Evolutionary conservation across 1,284 basidiomycete genomes (phyloP).

Genomic region (Marasmius oreades): DNA sequence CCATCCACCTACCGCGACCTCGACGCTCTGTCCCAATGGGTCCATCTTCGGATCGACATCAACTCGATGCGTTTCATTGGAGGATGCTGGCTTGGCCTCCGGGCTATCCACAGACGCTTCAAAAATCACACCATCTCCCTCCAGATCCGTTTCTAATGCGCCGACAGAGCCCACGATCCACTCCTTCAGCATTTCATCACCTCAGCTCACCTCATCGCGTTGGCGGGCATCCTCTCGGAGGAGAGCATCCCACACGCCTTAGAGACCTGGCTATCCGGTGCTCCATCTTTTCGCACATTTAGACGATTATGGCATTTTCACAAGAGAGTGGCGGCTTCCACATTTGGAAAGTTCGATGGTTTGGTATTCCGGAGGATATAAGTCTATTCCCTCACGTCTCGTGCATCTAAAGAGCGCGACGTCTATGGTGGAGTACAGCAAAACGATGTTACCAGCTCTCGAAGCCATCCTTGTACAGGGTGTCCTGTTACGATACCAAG

Average conservation of each 20-base stretch:
- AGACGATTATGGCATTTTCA: not conserved
- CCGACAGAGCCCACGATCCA: not conserved
- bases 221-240: not conserved
- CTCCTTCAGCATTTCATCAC: not conserved
- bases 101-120: not conserved
- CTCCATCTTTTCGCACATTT: not conserved
- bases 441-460: not conserved
- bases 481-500: not conserved
- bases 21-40: not conserved
- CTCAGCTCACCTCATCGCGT: not conserved
- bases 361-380: not conserved
- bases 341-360: not conserved
- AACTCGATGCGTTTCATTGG: not conserved
- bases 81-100: not conserved
- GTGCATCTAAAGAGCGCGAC: not conserved
- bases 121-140: not conserved
- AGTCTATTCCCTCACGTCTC: not conserved
- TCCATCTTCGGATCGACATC: not conserved
- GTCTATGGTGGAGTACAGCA: not conserved
- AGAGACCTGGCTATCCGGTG: not conserved
- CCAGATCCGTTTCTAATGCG: not conserved
- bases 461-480: not conserved
- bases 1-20: not conserved
- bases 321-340: not conserved
- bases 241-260: not conserved